Conservation (phyloP, 2,329 filamentous ascomycete species). For the Arthrinium puccinioides region DNA sequence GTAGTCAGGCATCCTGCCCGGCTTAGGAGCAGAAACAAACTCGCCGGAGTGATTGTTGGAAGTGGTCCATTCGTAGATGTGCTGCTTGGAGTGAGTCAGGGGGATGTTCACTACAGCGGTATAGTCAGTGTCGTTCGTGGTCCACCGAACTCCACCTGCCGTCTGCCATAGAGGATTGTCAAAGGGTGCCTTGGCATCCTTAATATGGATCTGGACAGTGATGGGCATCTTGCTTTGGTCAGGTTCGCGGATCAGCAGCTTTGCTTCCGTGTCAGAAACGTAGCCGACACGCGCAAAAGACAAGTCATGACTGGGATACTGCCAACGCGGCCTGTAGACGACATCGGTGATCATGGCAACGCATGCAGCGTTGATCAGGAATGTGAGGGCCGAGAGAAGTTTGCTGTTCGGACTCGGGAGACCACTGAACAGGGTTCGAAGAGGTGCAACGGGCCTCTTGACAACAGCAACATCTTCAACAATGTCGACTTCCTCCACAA, state of each 20-base stretch:
- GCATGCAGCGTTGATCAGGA: constrained; percentile 64
- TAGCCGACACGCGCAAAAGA: constrained; percentile 85
- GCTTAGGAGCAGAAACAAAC: constrained; percentile 69
- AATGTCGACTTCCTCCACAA: constrained; percentile 47
- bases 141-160: constrained; percentile 56
- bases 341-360: constrained; percentile 69
- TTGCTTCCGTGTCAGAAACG: constrained; percentile 73
- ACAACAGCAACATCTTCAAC: constrained; percentile 55
- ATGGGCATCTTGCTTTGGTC: constrained; percentile 68
- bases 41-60: constrained; percentile 82
- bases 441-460: constrained; percentile 46
- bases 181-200: constrained; percentile 40
- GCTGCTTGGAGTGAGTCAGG: constrained; percentile 58
- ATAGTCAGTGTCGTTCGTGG: constrained; percentile 75
- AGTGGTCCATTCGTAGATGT: constrained; percentile 73
- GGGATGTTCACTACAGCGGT: constrained; percentile 64
- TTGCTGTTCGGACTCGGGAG: constrained; percentile 66
- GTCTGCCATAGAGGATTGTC: constrained; percentile 59
- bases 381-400: constrained; percentile 57
- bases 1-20: constrained; percentile 54
- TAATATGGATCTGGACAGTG: constrained; percentile 57
- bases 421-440: constrained; percentile 67
- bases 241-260: constrained; percentile 78
- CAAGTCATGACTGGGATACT: constrained; percentile 65
- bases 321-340: constrained; percentile 63